Evolutionary conservation across 441 rosid species (phyloP).

Genomic region (Croton setiger): DNA sequence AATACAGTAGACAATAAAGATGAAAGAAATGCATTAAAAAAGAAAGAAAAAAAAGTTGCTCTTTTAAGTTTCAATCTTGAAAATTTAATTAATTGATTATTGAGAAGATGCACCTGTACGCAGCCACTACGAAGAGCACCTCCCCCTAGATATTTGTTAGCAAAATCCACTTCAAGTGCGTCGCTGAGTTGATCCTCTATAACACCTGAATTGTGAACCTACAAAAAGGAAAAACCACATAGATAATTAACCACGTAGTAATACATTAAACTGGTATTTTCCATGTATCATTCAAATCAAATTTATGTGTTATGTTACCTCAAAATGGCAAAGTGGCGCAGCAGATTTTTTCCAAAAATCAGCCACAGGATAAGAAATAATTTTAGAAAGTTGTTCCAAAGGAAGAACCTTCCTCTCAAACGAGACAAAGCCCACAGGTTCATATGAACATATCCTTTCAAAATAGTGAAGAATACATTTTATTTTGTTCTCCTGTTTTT

Average conservation of each 20-base stretch:
- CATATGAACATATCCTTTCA: slow-evolving; percentile 53
- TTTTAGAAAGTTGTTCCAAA: slow-evolving; percentile 29
- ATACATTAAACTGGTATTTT: slow-evolving; percentile 2
- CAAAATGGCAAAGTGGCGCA: slow-evolving; percentile 55
- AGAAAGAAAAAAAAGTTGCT: neutral
- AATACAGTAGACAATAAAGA: slow-evolving; percentile 6
- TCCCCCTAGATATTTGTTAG: slow-evolving; percentile 87
- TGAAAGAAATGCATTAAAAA: neutral
- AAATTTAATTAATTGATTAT: neutral
- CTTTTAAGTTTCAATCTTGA: neutral
- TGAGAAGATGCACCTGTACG: slow-evolving; percentile 55
- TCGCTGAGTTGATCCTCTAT: slow-evolving; percentile 71
- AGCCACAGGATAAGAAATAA: slow-evolving; percentile 41
- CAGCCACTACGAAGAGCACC: slow-evolving; percentile 88
- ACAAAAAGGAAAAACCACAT: slow-evolving; percentile 12
- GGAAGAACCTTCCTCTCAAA: slow-evolving; percentile 84
- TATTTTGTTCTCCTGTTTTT: slow-evolving; percentile 66
- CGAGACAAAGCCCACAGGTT: slow-evolving; percentile 67
- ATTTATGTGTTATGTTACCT: slow-evolving; percentile 44
- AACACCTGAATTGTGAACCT: slow-evolving; percentile 60
- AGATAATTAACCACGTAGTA: neutral
- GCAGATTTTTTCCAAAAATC: slow-evolving; percentile 71
- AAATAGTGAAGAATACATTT: slow-evolving; percentile 80
- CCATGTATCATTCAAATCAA: neutral
- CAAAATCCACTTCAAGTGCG: slow-evolving; percentile 88